Base-by-base conservation (phyloP, 768 basidiomycete genomes). In the Agaricus blazei region DNA sequence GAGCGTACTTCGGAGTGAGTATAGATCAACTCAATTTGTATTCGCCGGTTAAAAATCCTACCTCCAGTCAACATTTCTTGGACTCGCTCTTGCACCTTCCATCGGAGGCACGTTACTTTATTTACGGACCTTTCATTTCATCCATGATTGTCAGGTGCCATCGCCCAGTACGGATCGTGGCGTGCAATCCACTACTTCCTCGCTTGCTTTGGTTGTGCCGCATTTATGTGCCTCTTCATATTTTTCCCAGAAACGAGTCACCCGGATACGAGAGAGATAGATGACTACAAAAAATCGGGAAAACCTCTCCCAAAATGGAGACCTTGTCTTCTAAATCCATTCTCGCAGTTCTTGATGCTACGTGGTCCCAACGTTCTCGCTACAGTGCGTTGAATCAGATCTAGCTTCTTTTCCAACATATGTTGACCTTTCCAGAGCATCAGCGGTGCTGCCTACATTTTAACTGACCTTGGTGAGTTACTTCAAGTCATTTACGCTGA, bases 171-270 rank as follows among this genome's bases (percentile, higher is more conserved):
- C 58, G 75, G 74, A 34, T 87, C 87, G 0, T 90, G 88, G 87
- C 76, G 87, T 0, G 58, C 73, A 3, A 78, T 85, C 65, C 85
- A 89, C 62, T 62, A 67, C 7, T 60, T 62, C 0, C 56, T 88
- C 1, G 78, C 76, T 2, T 37, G 72, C 0, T 64, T 70, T 38
- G 78, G 76, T 2, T 37, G 78, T 0, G 12, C 75, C 0, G 68
- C 72, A 1, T 70, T 80, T 36, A 5, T 76, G 11, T 54, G 69
- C 5, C 69, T 87, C 34, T 49, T 64, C 1, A 38, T 75, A 1
- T 74, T 75, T 52, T 75, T 87, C 23, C 86, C 85, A 0, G 87
- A 89, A 61, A 88, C 86, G 1, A 80, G 78, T 45, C 82, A 84
- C 58, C 86, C 87, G 1, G 77, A 81, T 4, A 63, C 75, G 1